Conservation (phyloP, 1,284 basidiomycete species). For the Leccinum fallax region DNA sequence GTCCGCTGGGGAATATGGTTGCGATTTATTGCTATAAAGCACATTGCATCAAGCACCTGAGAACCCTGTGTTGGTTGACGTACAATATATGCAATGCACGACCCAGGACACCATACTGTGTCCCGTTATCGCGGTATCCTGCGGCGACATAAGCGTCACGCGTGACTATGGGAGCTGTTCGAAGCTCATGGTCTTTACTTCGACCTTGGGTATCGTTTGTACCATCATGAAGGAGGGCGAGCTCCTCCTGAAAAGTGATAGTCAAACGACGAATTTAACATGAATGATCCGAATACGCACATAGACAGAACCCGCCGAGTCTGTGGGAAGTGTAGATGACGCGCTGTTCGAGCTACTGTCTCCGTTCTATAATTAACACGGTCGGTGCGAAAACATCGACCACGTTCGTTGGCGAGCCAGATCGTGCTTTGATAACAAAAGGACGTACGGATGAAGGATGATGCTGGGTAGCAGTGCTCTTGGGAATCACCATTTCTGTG, state of each 20-base stretch:
- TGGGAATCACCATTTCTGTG: slow-evolving; percentile 22
- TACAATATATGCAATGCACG: slow-evolving; percentile 49
- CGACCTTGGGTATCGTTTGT: slow-evolving; percentile 23
- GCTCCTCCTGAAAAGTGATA: slow-evolving; percentile 40
- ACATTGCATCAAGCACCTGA: neutral
- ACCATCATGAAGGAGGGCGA: slow-evolving; percentile 44
- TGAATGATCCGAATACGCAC: slow-evolving; percentile 18
- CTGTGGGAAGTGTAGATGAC: neutral
- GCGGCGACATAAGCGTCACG: slow-evolving; percentile 49
- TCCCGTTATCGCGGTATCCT: slow-evolving; percentile 34
- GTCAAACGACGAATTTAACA: neutral
- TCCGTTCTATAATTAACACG: slow-evolving; percentile 10
- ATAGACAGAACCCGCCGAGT: slow-evolving; percentile 20
- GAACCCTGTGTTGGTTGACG: slow-evolving; percentile 8
- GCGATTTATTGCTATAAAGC: slow-evolving; percentile 33
- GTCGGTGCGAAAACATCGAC: neutral
- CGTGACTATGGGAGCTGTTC: slow-evolving; percentile 58
- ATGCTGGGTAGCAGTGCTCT: neutral
- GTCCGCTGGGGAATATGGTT: slow-evolving; percentile 39
- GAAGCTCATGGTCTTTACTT: slow-evolving; percentile 43
- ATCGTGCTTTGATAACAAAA: neutral
- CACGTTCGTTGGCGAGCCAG: neutral
- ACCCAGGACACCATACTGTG: slow-evolving; percentile 63
- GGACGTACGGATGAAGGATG: slow-evolving; percentile 15
- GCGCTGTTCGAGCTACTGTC: slow-evolving; percentile 7